Base-by-base conservation (phyloP, 2,329 filamentous ascomycete genomes). In the Aspergillus neoniger region DNA sequence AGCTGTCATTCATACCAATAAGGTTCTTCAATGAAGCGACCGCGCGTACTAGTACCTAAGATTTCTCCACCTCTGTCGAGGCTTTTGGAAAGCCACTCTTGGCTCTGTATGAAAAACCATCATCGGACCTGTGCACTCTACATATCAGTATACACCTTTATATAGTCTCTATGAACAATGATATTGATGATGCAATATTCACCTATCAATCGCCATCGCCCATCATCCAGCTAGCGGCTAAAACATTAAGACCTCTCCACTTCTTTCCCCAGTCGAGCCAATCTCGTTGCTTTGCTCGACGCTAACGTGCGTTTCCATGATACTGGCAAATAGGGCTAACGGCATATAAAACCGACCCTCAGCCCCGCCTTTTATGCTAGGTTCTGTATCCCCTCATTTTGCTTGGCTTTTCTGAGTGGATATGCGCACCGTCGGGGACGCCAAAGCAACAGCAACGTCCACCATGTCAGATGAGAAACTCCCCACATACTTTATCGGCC, bases 401-500 rank as follows among this genome's bases (percentile, higher is more conserved):
- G 9, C 21, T 12, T 23, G 17, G 4, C 41, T 15, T 19, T 10
- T 14, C 47, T 6, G n/a, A 19, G 23, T 28, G 15, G 25, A 6
- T 7, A 8, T 50, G 17, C 19, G n/a, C 25, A 12, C 25, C 23
- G 21, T 15, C 10, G 25, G 23, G 2, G 3, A 28, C 25, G 4
- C 4, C 47, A 3, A 21, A 30, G 10, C 44, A 49, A 8, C 23
- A 32, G 30, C 47, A 2, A 50, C 14, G 47, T 50, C 47, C n/a
- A 17, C 25, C 17, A 15, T 23, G 15, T 5, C 47, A 12, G 32
- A n/a, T n/a, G 47, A 50, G 12, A 50, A 32, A 17, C 38, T 55
- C 14, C 52, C 52, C 6, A 55, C 52, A 12, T 55, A 55, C 41
- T 55, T 44, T 17, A 55, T 55, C 19, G 52, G 52, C 23, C 52